Evolutionary conservation across 2,329 filamentous ascomycete genomes (phyloP), one percentile per base, ranked within the genome.

Genomic region (Arthrobotrys megalospora): DNA sequence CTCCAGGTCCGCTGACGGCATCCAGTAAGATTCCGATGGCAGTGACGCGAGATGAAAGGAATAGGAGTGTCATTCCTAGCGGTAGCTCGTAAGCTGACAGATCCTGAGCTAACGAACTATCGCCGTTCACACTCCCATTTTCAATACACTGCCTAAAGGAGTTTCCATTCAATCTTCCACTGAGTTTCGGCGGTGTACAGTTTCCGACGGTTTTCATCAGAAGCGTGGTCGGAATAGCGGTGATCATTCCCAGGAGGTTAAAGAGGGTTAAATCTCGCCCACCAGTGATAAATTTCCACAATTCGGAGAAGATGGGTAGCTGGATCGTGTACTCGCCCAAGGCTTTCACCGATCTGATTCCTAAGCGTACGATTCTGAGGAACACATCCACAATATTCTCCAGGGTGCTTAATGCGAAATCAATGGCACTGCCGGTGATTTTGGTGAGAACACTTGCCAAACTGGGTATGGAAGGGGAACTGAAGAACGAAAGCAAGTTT

Each of bases 241-340:
- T 7, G 16, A 52, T 12, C 8, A 68, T 8, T 6, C 47, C 47
- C 12, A 67, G 11, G 32, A 24, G 50, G 21, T 67, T 67, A 28
- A 67, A 67, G 14, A 67, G 14, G 10, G 43, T 67, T 10, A 67
- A 53, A 19, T 53, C 64, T 21, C 47, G 45, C 6, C 64, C 64
- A 28, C 64, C 28, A n/a, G 11, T 53, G 24, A 67, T 67, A 14
- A 21, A 14, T 28, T 55, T 67, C 64, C 24, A 67, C 7, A 67
- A 28, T 38, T 38, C 4, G 32, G 47, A 53, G 28, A 67, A 67
- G 21, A 67, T 24, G 19, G 41, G 64, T 7, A 41, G 47, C 41
- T 53, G 14, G 14, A 67, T 50, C 16, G 38, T 38, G n/a, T 67
- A 67, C 16, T 53, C 36, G 14, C 53, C 84, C 83, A 77, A 83